Percentiles rank a stretch among this genome's conserved stretches.
Conservation (phyloP, 805 yeast genomes). For the Lachancea waltii region DNA sequence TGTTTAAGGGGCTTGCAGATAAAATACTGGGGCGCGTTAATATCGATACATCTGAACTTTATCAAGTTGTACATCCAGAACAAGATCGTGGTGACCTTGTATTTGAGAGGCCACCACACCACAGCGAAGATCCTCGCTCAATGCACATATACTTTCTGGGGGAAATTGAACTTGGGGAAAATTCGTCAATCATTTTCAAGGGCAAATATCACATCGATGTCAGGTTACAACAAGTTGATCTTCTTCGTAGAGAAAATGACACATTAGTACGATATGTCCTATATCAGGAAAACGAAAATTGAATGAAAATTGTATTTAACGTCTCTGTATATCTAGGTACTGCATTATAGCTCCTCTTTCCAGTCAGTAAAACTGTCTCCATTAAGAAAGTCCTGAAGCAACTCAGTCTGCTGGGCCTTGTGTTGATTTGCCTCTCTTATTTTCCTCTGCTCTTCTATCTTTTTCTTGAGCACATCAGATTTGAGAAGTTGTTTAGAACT, state of each 20-base stretch:
- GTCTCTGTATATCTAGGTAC: neutral
- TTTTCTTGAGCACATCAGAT: slow-evolving; percentile 22
- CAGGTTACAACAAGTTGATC: slow-evolving; percentile 25
- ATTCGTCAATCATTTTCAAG: slow-evolving; percentile 22
- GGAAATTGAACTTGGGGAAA: slow-evolving; percentile 21
- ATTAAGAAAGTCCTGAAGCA: slow-evolving; percentile 26
- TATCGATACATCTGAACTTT: slow-evolving; percentile 19
- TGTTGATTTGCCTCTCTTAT: slow-evolving; percentile 20
- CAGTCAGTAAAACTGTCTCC: slow-evolving; percentile 23
- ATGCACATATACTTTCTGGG: slow-evolving; percentile 30
- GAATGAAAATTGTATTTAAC: neutral
- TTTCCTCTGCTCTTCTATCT: slow-evolving; percentile 27
- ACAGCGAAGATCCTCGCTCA: slow-evolving; percentile 17
- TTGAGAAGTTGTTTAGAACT: slow-evolving; percentile 12
- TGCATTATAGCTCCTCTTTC: slow-evolving; percentile 22
- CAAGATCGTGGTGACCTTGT: slow-evolving; percentile 23
- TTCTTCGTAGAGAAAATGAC: slow-evolving; percentile 24
- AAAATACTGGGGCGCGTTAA: slow-evolving; percentile 20
- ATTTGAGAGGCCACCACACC: slow-evolving; percentile 26
- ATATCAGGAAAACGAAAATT: slow-evolving; percentile 17
- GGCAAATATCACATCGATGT: slow-evolving; percentile 31
- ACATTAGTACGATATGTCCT: slow-evolving; percentile 25
- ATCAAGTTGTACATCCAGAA: slow-evolving; percentile 23
- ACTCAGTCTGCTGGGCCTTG: slow-evolving; percentile 24
- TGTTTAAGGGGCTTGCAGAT: slow-evolving; percentile 13